Percentiles rank a stretch among this genome's conserved stretches.
Conservation (phyloP, 129 eudicot genomes). For the Arctium lappa region DNA sequence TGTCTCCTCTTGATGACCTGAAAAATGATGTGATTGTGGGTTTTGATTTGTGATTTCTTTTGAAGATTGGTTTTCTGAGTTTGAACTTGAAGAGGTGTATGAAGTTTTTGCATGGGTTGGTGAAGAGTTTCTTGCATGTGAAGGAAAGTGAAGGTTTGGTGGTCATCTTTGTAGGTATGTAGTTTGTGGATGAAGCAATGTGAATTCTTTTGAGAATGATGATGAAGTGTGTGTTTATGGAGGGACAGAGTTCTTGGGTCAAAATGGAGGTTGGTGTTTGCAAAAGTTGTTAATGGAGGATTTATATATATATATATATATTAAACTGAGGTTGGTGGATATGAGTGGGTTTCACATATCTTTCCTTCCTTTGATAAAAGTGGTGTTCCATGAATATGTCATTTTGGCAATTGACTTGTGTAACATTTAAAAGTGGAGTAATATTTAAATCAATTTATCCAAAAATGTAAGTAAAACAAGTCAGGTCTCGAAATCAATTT, state of each 20-base stretch:
- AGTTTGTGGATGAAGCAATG: background rate
- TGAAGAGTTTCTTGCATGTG: constrained; percentile 51
- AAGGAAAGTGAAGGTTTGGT: constrained; percentile 35
- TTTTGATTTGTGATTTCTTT: constrained; percentile 30
- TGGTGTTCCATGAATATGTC: constrained; percentile 22
- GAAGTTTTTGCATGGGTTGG: constrained; percentile 54
- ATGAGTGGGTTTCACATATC: constrained; percentile 37
- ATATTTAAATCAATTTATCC: background rate
- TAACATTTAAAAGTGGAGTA: background rate
- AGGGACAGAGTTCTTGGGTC: constrained; percentile 17
- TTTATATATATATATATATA: background rate
- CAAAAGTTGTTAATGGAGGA: constrained; percentile 1
- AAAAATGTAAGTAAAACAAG: background rate
- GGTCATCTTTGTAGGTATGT: constrained; percentile 28
- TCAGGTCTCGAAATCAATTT: no score
- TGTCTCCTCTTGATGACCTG: constrained; percentile 31
- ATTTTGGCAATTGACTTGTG: background rate
- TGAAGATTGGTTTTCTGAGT: constrained; percentile 49
- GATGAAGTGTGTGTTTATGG: constrained; percentile 16
- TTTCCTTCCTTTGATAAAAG: constrained; percentile 5
- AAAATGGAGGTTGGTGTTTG: constrained; percentile 27
- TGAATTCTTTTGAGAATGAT: background rate
- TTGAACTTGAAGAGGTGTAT: constrained; percentile 32
- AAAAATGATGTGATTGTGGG: constrained; percentile 24
- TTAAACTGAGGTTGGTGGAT: constrained; percentile 24